Percentiles rank a stretch among this genome's conserved stretches.
Conservation (phyloP, 2,329 filamentous ascomycete species). For the Macroventuria anomochaeta region DNA sequence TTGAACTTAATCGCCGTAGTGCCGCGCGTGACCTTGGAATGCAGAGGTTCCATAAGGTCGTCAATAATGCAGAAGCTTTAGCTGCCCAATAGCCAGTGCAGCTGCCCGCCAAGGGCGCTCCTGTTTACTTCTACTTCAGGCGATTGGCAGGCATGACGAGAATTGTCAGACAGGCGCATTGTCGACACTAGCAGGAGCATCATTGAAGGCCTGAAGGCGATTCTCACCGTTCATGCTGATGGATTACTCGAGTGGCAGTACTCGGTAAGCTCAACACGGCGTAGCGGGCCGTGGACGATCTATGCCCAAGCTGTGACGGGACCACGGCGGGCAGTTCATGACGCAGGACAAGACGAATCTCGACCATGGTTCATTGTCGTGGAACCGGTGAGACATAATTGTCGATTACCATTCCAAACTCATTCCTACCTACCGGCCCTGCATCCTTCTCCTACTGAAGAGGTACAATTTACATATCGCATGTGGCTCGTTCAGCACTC, state of each 20-base stretch:
- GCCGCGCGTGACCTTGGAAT: conserved; percentile 6
- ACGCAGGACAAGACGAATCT: not conserved
- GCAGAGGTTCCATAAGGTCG: not conserved
- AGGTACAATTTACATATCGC: conserved; percentile 1
- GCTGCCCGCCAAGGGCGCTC: conserved; percentile 2
- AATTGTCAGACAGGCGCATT: conserved; percentile 7
- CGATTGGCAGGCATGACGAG: conserved; percentile 1
- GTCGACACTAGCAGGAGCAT: conserved; percentile 3
- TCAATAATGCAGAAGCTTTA: conserved; percentile 1
- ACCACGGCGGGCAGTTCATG: not conserved
- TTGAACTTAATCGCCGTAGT: conserved; percentile 19
- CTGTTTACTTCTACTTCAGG: conserved; percentile 1
- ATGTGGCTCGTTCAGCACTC: conserved; percentile 9
- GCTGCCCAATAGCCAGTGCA: conserved; percentile 3
- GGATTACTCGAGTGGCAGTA: not conserved
- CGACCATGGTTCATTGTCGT: not conserved
- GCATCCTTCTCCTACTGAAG: conserved; percentile 1
- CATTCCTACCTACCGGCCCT: conserved; percentile 8
- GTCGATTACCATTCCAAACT: not conserved
- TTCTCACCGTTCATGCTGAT: conserved; percentile 15
- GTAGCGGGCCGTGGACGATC: conserved; percentile 16
- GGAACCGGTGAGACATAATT: not conserved
- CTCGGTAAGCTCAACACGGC: conserved; percentile 12
- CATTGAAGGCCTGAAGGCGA: conserved; percentile 10
- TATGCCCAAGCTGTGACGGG: conserved; percentile 8